Percentiles rank a stretch among this genome's conserved stretches.
Conservation (phyloP, 352 stramenopile genomes). For the Pythium angustatum region DNA sequence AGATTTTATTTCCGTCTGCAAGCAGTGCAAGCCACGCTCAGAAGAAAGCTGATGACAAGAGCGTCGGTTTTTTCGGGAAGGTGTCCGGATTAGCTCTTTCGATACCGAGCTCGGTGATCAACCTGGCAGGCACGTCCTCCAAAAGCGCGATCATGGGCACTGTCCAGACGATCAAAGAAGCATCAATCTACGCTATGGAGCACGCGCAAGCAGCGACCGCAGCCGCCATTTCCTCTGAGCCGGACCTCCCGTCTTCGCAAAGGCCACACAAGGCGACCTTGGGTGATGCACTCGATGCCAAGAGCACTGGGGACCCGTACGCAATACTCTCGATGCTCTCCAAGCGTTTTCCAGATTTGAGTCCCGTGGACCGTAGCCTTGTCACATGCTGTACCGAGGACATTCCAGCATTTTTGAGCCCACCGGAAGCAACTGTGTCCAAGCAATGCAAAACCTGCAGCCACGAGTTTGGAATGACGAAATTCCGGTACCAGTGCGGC, state of each 20-base stretch:
- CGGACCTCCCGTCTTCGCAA: slow-evolving; percentile 31
- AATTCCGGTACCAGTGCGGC: slow-evolving; percentile 83
- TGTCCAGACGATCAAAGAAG: slow-evolving; percentile 74
- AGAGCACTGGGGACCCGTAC: slow-evolving; percentile 30
- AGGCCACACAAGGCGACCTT: slow-evolving; percentile 18
- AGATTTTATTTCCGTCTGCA: slow-evolving; percentile 22
- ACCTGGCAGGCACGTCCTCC: slow-evolving; percentile 58
- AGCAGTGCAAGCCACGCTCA: slow-evolving; percentile 3
- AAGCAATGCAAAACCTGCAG: slow-evolving; percentile 74
- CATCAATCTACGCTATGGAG: slow-evolving; percentile 71
- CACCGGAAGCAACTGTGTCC: slow-evolving; percentile 59
- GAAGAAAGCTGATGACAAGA: slow-evolving; percentile 25
- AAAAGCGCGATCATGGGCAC: slow-evolving; percentile 70
- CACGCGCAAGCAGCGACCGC: slow-evolving; percentile 67
- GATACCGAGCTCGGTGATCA: slow-evolving; percentile 64
- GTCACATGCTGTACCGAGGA: slow-evolving; percentile 69
- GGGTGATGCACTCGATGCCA: slow-evolving; percentile 16
- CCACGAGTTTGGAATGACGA: slow-evolving; percentile 77
- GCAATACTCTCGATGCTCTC: slow-evolving; percentile 70
- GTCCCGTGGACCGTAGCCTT: slow-evolving; percentile 65
- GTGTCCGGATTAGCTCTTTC: slow-evolving; percentile 60
- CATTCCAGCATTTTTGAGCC: slow-evolving; percentile 45
- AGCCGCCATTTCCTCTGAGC: slow-evolving; percentile 56
- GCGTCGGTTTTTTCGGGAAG: slow-evolving; percentile 59
- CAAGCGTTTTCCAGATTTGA: slow-evolving; percentile 76